Evolutionary conservation across 331 rosid species (phyloP), one percentile per base, ranked within the genome.

Genomic region (Malus hybrid): DNA sequence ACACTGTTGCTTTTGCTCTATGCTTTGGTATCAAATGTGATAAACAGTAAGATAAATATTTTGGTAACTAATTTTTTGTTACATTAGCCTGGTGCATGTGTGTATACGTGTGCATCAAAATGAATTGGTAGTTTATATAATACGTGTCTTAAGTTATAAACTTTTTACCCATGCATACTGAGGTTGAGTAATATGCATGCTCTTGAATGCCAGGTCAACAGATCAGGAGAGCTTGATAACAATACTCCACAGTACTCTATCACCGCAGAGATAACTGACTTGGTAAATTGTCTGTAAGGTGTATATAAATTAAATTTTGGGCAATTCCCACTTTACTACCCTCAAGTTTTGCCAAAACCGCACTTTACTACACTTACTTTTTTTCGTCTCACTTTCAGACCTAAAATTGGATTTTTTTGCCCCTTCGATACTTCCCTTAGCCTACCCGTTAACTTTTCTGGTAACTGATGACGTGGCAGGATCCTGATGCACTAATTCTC

Each of bases 171-270:
- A 8, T 62, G 67, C 16, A 52, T 70, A 19, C 29, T 19, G 46
- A 19, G 22, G 19, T 71, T 71, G 65, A 67, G 42, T 67, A 20
- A 59, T 13, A 31, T 42, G 71, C 28, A 75, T 77, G 55, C 59
- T 79, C 72, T 78, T 27, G 78, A 44, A 46, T 80, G 75, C 20
- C 66, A 94, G 98, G 96, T 87, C 71, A 90, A 86, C 89, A 86
- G 88, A 81, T 86, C 94, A 15, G 95, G 93, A 65, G 91, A 85
- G 86, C 81, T 87, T 73, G 96, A 88, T 79, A 85, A 72, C 71
- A 81, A 74, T 81, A 74, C 83, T 63, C 88, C 94, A 39, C 98
- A 86, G 81, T 92, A 90, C 86, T 87, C 91, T 61, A 69, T 94
- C 76, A 78, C 81, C 19, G 96, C 95, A 28, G 96, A 87, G 81